These are phyloP conservation scores for Diversispora epigaea DNA, from an alignment of 192 early-diverging fungal species.

Conservation along the genomic window DNA sequence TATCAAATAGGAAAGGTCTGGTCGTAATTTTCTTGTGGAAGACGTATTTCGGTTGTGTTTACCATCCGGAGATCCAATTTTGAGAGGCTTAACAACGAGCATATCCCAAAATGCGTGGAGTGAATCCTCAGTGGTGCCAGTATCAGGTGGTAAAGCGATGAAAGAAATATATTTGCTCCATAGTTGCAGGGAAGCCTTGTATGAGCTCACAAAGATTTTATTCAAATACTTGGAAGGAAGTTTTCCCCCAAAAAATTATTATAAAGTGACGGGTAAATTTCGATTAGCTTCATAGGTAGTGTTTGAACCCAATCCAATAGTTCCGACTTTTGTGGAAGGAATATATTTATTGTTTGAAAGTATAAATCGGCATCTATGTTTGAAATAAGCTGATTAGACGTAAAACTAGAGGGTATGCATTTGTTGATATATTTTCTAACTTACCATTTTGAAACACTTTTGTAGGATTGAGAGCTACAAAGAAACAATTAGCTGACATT, in stretches of 20 bases:
- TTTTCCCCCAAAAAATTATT: neutral
- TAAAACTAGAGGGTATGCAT: too few relatives aligned
- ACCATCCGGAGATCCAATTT: neutral
- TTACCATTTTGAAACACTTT: too few relatives aligned
- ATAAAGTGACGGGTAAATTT: too few relatives aligned
- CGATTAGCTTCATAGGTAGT: neutral
- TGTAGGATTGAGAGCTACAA: too few relatives aligned
- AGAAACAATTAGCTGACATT: too few relatives aligned
- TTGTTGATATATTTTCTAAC: too few relatives aligned
- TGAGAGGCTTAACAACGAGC: slow-evolving; percentile 15
- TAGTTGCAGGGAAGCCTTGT: slow-evolving; percentile 1
- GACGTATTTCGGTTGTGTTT: slow-evolving; percentile 1
- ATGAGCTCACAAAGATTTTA: slow-evolving; percentile 25
- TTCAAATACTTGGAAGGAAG: neutral
- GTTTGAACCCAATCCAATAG: slow-evolving; percentile 14
- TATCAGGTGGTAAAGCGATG: neutral
- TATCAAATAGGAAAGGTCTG: slow-evolving; percentile 23
- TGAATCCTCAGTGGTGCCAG: slow-evolving; percentile 14
- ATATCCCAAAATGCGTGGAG: slow-evolving; percentile 8
- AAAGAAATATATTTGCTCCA: slow-evolving; percentile 9
- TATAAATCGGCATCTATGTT: neutral
- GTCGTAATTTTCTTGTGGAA: slow-evolving; percentile 22
- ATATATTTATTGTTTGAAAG: neutral
- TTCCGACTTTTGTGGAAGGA: neutral
- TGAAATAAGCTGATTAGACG: neutral